Base-by-base conservation (phyloP, 2,329 filamentous ascomycete genomes). In the Mycosphaerella arachidis region DNA sequence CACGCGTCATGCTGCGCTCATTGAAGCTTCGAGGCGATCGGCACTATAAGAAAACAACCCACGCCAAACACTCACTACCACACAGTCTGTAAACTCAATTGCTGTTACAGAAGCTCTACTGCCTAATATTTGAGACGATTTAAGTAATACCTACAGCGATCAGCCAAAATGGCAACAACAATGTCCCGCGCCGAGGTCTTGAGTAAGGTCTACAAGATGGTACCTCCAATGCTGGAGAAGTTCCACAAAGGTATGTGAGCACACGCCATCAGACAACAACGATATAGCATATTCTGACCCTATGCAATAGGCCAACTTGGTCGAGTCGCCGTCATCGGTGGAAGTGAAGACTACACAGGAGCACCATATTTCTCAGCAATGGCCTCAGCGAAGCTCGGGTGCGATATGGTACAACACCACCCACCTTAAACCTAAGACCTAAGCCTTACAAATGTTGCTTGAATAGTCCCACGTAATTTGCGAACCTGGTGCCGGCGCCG, bases 281-380 rank as follows among this genome's bases (percentile, higher is more conserved):
- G 31, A n/a, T 3, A 18, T n/a, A 18, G 40, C 40, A 43, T 3
- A 43, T 30, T 8, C 12, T 58, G 54, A 62, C 58, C 45, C 10
- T 35, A 51, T 24, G 29, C 37, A 48, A 43, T 68, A 96, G 93
- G 94, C 61, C 93, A 97, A 76, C 82, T 96, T 66, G 94, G 94
- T 5, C 86, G 94, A 57, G 86, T 99, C 56, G 94, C 87, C 55
- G 94, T 99, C 60, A 94, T 99, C 66, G 94, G 94, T 55, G 94
- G 94, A 45, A 96, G 91, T 72, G 87, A 93, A 73, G 93, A 97
- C 76, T 99, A 97, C 74, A 97, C 94, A 1, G 94, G 94, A 40
- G 94, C 94, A 60, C 94, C 94, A 12, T 99, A 96, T 78, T 99
- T 99, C 78, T 97, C 93, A 20, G 92, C 93, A 65, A 97, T 97